Evolutionary conservation across 1,284 basidiomycete genomes (phyloP).

Genomic region (Spongiforma sp.): DNA sequence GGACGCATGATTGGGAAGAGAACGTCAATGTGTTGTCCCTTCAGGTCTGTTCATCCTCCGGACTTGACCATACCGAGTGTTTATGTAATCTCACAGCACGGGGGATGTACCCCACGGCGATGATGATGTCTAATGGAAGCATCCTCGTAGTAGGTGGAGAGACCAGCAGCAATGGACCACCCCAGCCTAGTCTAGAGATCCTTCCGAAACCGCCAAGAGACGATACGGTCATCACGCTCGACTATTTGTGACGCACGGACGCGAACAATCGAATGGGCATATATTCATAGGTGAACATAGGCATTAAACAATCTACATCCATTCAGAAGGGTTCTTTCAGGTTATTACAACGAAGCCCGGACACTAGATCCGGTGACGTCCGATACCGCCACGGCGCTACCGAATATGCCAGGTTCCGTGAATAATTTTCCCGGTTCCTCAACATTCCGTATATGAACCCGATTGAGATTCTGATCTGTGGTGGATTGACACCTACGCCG

Average conservation of each 20-base stretch:
- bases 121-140: conserved; percentile 63
- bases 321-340: conserved; percentile 36
- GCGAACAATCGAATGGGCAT: conserved; percentile 73
- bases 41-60: conserved; percentile 42
- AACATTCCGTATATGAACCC: conserved; percentile 71
- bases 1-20: conserved; percentile 61
- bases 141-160: conserved; percentile 77
- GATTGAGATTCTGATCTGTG: conserved; percentile 71
- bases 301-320: neutral
- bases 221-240: conserved; percentile 46
- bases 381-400: conserved; percentile 60
- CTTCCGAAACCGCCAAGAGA: conserved; percentile 51
- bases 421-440: conserved; percentile 76
- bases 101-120: conserved; percentile 70
- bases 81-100: conserved; percentile 47
- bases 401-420: conserved; percentile 77
- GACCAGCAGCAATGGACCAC: conserved; percentile 65
- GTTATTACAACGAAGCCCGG: conserved; percentile 82
- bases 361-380: conserved; percentile 71
- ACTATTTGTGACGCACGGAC: conserved; percentile 63
- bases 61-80: neutral
- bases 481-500: conserved; percentile 68
- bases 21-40: conserved; percentile 46
- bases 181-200: conserved; percentile 70
- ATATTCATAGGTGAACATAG: conserved; percentile 63